Evolutionary conservation across 305 asterid genomes (phyloP), one percentile per base, ranked within the genome.

Genomic region (Fraxinus nigra): DNA sequence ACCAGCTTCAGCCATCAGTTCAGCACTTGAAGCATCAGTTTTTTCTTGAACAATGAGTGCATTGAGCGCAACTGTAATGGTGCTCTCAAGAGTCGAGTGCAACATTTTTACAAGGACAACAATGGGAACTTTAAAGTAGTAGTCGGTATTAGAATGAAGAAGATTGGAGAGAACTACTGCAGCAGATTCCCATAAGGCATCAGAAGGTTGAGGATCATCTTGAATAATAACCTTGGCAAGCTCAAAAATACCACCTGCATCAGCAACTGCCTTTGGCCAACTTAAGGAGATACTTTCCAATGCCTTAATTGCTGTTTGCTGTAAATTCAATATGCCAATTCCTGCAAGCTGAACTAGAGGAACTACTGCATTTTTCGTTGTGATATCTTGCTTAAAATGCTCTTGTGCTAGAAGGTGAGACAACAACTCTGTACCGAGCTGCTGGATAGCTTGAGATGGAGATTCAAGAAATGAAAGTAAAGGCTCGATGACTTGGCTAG

Each of bases 271-370:
- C 80, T 92, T 85, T 30, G 98, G 98, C 98, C 98, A 95, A 87
- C 92, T 90, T 63, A 90, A 80, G 54, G 98, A 91, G 81, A 95
- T 88, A 84, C 73, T 86, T 83, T 90, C 98, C 89, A 95, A 81
- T 43, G 97, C 95, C 83, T 88, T 92, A 67, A 95, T 89, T 70
- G 98, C 94, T 63, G 97, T 93, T 79, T 89, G 94, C 80, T 92
- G 98, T 78, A 95, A 89, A 88, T 80, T 90, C 84, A 90, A 79
- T 82, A 93, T 87, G 54, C 98, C 95, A 72, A 90, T 92, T 73
- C 97, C 97, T 9, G 92, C 92, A 78, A 95, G 93, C 86, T 88
- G 97, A 78, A 93, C 98, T 77, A 95, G 98, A 76, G 98, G 98
- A 85, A 85, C 87, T 35, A 93, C 90, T n/a, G 97, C 97, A 86